These are phyloP conservation scores for Xylaria sp. DNA, from an alignment of 2,329 filamentous ascomycete species.

Conservation along the genomic window DNA sequence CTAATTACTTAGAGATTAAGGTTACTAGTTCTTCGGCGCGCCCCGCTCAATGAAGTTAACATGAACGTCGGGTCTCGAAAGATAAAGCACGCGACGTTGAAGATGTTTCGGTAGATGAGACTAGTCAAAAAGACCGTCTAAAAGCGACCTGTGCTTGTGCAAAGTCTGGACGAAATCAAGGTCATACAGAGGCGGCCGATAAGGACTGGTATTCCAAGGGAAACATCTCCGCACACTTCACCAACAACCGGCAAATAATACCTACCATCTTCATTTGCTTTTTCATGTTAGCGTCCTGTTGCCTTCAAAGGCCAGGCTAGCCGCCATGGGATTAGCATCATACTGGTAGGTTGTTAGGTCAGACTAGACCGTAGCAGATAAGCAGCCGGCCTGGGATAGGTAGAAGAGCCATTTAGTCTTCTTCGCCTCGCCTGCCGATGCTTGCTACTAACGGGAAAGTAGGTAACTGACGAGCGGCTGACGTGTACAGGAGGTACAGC, in stretches of 20 bases:
- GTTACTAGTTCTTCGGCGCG: not conserved
- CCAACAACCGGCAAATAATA: constrained; percentile 1
- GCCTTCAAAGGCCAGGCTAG: not conserved
- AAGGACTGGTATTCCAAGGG: not conserved
- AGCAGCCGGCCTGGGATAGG: not conserved
- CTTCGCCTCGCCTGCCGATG: not conserved
- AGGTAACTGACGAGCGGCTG: constrained; percentile 1
- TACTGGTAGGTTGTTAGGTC: not conserved
- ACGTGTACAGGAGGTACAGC: not conserved
- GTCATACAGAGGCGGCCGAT: not conserved
- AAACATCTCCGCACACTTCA: not conserved
- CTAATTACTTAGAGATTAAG: not conserved
- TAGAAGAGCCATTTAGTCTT: not conserved
- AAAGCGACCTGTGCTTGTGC: not conserved
- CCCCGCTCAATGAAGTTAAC: constrained; percentile 6
- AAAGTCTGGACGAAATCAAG: not conserved
- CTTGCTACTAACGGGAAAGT: constrained; percentile 9
- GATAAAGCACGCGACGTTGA: not conserved
- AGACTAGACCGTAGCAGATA: constrained; percentile 6
- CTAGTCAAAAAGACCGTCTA: not conserved
- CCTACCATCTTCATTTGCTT: not conserved
- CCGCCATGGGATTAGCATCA: not conserved
- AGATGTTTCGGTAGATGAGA: not conserved
- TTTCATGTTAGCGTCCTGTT: not conserved
- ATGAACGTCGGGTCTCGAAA: not conserved